Base-by-base conservation (phyloP, 2,329 filamentous ascomycete genomes). In the Zymoseptoria ardabiliae region DNA sequence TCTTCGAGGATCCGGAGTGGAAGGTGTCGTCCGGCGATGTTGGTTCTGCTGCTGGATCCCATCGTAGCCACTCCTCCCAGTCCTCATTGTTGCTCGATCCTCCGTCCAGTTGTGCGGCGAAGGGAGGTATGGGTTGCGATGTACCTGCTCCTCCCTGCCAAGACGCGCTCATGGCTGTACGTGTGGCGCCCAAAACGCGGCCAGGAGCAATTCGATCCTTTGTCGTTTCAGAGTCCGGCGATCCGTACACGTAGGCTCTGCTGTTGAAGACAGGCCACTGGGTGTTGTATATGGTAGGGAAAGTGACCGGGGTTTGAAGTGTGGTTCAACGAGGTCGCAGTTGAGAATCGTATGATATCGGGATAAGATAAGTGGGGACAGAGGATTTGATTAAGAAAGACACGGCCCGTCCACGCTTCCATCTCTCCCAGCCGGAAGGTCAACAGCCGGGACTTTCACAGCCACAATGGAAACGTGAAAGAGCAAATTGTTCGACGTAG, bases 61-160 rank as follows among this genome's bases (percentile, higher is more conserved):
- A 79, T 58, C 75, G 71, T 72, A 79, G 75, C 75, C 76, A 79
- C 51, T 79, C 74, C 65, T 75, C 77, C 77, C 77, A 79, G 64
- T 74, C 72, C 54, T 73, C 69, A 54, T 63, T 53, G 54, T 63
- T 64, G 13, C 53, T 22, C 20, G 54, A 48, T 20, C 60, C 55
- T 35, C 54, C 53, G 45, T 62, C 58, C 17, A 66, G 51, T 11
- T 61, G 63, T 9, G 28, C 50, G 50, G 56, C 62, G 51, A 63
- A 65, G 25, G 58, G 54, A 23, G 58, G 55, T 45, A 58, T 57
- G 53, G 60, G 62, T 56, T 57, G 58, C 48, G 53, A 62, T 54
- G 55, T 54, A 51, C 55, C 53, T 25, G 22, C 51, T 23, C 55
- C 58, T 55, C 57, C 62, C 55, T 61, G 63, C 63, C 63, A 63